Evolutionary conservation across 805 yeast genomes (phyloP).

Genomic region (Priceomyces haplophilus): DNA sequence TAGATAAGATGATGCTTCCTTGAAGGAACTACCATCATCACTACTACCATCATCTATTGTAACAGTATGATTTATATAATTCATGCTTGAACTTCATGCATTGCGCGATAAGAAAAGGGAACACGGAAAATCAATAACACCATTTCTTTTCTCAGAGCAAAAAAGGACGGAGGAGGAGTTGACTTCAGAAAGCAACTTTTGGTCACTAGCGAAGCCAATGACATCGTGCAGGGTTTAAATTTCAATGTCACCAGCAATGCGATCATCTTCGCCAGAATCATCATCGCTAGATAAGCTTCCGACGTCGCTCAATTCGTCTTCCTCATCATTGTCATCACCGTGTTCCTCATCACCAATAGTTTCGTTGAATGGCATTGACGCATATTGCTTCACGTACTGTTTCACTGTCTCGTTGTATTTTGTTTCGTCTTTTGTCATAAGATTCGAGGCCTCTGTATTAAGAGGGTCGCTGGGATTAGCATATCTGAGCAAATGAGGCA

Average conservation of each 20-base stretch:
- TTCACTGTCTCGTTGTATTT: conserved; percentile 68
- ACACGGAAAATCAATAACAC: too few species aligned
- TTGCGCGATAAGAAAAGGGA: too few species aligned
- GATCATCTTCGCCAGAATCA: conserved; percentile 32
- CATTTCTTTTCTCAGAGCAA: too few species aligned
- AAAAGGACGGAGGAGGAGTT: background rate
- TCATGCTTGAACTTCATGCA: background rate
- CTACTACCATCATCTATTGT: background rate
- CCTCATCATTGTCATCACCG: conserved; percentile 34
- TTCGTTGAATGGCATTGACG: conserved; percentile 44
- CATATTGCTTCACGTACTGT: conserved; percentile 67
- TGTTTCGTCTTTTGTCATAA: conserved; percentile 66
- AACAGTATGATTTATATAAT: background rate
- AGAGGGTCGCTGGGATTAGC: conserved; percentile 95
- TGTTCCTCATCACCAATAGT: conserved; percentile 26
- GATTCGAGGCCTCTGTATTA: conserved; percentile 82
- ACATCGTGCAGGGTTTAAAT: conserved; percentile 7
- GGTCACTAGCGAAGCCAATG: background rate
- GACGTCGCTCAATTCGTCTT: conserved; percentile 46
- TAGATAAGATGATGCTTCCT: background rate
- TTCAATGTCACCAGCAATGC: conserved; percentile 34
- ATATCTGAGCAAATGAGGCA: conserved; percentile 86
- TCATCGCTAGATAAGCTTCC: conserved; percentile 50
- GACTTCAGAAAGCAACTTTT: background rate
- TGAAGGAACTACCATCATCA: background rate